Evolutionary conservation across 306 rosid species (phyloP).

Genomic region (Casuarina equisetifolia): DNA sequence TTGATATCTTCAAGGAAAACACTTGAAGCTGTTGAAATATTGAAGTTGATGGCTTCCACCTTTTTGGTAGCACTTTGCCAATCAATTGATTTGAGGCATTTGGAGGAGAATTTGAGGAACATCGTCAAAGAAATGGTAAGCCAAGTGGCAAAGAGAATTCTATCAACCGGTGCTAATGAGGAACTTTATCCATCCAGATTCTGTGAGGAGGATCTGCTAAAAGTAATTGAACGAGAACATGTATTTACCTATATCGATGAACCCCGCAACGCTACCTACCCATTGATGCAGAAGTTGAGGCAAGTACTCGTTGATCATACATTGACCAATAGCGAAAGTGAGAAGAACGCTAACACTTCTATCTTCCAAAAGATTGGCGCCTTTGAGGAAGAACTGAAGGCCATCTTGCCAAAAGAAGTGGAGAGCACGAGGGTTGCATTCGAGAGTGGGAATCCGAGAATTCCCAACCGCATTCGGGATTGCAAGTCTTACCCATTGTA

Average conservation of each 20-base stretch:
- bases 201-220: slow-evolving; percentile 74
- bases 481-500: slow-evolving; percentile 86
- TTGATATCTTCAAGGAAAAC: slow-evolving; percentile 82
- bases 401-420: slow-evolving; percentile 74
- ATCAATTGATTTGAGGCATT: slow-evolving; percentile 82
- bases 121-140: slow-evolving; percentile 65
- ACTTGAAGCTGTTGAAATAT: slow-evolving; percentile 65
- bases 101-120: slow-evolving; percentile 83
- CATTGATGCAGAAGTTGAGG: slow-evolving; percentile 82
- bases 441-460: slow-evolving; percentile 49
- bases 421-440: slow-evolving; percentile 54
- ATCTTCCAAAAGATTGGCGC: slow-evolving; percentile 77
- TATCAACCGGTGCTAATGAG: slow-evolving; percentile 64
- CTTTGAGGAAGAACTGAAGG: slow-evolving; percentile 72
- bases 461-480: slow-evolving; percentile 62
- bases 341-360: slow-evolving; percentile 63
- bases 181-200: slow-evolving; percentile 84
- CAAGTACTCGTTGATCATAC: slow-evolving; percentile 79
- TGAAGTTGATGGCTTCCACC: slow-evolving; percentile 84
- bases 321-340: slow-evolving; percentile 48
- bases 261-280: slow-evolving; percentile 72
- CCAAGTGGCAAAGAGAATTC: slow-evolving; percentile 72
- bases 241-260: slow-evolving; percentile 72
- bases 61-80: slow-evolving; percentile 80
- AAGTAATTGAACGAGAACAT: slow-evolving; percentile 71